phyloP scores from a whole-genome alignment of 2,329 filamentous ascomycete species.

The Aspergillus japonicus region DNA sequence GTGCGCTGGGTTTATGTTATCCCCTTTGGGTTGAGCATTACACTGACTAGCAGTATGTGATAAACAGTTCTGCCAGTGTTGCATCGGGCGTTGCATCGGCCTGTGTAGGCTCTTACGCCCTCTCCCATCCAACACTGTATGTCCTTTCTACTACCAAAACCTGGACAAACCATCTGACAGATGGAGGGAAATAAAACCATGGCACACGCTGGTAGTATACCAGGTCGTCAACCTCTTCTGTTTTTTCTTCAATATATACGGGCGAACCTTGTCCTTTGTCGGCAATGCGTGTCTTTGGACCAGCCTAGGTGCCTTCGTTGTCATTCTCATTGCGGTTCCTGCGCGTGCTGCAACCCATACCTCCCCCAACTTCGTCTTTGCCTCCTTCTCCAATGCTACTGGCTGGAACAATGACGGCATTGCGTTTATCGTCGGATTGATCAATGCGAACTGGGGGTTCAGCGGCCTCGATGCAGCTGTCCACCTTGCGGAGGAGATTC shows the following conservation, averaged over 20 bases:
- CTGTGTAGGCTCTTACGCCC: conserved; percentile 52
- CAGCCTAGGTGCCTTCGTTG: conserved; percentile 48
- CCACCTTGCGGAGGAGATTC: conserved; percentile 53
- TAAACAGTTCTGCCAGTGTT: conserved; percentile 50
- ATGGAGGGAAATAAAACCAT: conserved; percentile 20
- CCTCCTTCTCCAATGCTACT: conserved; percentile 53
- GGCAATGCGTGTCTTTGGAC: conserved; percentile 47
- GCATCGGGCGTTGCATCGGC: conserved; percentile 50
- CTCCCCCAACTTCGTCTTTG: conserved; percentile 51
- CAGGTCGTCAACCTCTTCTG: conserved; percentile 49
- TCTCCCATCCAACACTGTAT: conserved; percentile 54
- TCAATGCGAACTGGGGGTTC: conserved; percentile 53
- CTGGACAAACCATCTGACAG: too few species aligned
- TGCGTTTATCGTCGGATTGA: conserved; percentile 53
- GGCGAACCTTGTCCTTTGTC: conserved; percentile 36
- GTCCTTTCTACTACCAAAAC: conserved; percentile 12
- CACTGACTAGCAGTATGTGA: too few species aligned
- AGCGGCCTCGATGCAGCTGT: conserved; percentile 52
- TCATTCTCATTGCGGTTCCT: conserved; percentile 51
- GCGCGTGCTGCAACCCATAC: conserved; percentile 46
- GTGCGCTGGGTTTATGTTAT: too few species aligned
- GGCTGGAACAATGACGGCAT: conserved; percentile 50
- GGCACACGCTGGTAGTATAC: conserved; percentile 46
- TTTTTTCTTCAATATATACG: conserved; percentile 50
- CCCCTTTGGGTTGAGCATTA: too few species aligned